Evolutionary conservation across 805 yeast species (phyloP), one percentile per base, ranked within the genome.

Genomic region (Zygoascus tannicola): DNA sequence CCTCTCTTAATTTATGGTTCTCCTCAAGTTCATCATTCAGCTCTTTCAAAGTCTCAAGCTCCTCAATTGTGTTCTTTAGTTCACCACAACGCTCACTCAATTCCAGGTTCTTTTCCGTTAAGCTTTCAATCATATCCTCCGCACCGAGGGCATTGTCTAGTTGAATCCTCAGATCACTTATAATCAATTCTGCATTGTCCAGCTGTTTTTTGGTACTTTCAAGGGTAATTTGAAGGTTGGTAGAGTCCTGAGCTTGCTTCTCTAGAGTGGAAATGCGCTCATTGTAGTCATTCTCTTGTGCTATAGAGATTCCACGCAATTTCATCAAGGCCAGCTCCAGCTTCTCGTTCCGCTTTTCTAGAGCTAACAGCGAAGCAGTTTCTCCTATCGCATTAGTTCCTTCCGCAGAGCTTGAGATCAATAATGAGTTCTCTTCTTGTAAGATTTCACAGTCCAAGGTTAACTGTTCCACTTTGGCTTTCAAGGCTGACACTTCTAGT

Each of bases 21-120:
- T 66, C 68, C 44, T 76, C 80, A 23, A 78, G 58, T 43, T 73
- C 74, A 43, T 67, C 72, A 45, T 74, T 75, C 7, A 79, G 54
- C 38, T 69, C 73, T 46, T 73, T 74, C 18, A 80, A 54, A 40
- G 74, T 77, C 37, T 70, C 75, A 28, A 78, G 59, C 19, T 79
- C 82, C 1, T 64, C 64, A 1, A 78, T 62, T 0, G 74, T 66
- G 3, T 50, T 49, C 26, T 65, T 57, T 18, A 77, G 58, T n/a
- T 54, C 58, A 2, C 49, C 50, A 4, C 75, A 61, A 35, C 66
- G 56, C 8, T 55, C 59, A 16, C 50, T 52, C 18, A 75, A 58
- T 21, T 55, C 64, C 5, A 61, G 42, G 41, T 72, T 73, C 44
- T 67, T 50, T 22, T 58, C 59, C 0, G 71, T 63, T 20, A 71